These are phyloP conservation scores for Apiospora marii DNA, from an alignment of 2,329 filamentous ascomycete genomes.

Conservation along the genomic window DNA sequence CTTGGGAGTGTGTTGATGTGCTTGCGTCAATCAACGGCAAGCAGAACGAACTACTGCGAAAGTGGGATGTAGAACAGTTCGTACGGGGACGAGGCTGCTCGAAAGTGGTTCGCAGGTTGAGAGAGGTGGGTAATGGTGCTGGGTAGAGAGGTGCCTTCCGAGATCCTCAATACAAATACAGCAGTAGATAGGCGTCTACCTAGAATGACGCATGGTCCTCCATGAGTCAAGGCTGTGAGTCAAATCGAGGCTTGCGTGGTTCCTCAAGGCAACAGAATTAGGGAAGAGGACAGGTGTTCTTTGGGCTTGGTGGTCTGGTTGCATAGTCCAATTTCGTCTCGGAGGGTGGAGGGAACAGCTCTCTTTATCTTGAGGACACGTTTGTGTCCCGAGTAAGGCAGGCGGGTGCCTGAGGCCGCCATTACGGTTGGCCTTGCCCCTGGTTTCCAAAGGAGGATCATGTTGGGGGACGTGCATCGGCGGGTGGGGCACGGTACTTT, in stretches of 20 bases:
- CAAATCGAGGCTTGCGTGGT: background rate
- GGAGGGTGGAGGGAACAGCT: conserved; percentile 27
- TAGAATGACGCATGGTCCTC: conserved; percentile 34
- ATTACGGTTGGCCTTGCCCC: background rate
- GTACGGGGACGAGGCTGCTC: conserved; percentile 28
- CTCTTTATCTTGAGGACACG: conserved; percentile 37
- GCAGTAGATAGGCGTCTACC: conserved; percentile 32
- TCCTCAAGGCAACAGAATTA: conserved; percentile 26
- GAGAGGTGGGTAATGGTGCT: conserved; percentile 20
- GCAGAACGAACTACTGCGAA: conserved; percentile 31
- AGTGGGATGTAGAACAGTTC: conserved; percentile 27
- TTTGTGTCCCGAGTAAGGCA: conserved; percentile 29
- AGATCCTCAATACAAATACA: conserved; percentile 48
- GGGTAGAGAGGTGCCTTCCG: conserved; percentile 47
- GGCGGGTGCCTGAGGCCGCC: background rate
- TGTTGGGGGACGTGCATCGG: background rate
- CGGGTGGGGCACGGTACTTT: background rate
- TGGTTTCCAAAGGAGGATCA: conserved; percentile 19
- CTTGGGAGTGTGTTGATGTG: conserved; percentile 25
- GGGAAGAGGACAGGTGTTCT: conserved; percentile 30
- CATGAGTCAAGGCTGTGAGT: conserved; percentile 33
- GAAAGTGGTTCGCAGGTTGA: conserved; percentile 26
- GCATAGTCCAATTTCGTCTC: background rate
- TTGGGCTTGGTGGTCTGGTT: conserved; percentile 5
- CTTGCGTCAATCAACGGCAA: conserved; percentile 7